phyloP scores from a whole-genome alignment of 306 rosid species.

The Quercus agrifolia region DNA sequence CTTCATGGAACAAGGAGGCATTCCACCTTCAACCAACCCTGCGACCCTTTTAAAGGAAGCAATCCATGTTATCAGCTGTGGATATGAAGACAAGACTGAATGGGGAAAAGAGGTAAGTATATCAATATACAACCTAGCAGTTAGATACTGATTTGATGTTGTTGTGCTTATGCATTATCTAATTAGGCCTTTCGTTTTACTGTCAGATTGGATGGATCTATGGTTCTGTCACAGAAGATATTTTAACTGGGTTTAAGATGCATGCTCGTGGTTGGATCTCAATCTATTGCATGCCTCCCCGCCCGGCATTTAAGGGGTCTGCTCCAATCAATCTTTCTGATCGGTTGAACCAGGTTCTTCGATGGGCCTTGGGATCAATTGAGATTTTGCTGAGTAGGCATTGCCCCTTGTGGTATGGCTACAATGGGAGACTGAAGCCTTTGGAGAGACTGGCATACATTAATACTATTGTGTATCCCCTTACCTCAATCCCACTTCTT shows the following conservation, averaged over 20 bases:
- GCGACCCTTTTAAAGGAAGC: slow-evolving; percentile 98
- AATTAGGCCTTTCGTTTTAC: slow-evolving; percentile 13
- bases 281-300: slow-evolving; percentile 93
- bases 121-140: slow-evolving; percentile 2
- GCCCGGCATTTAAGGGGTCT: slow-evolving; percentile 98
- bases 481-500: slow-evolving; percentile 85
- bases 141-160: slow-evolving; percentile 1
- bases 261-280: slow-evolving; percentile 99
- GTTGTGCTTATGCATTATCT: slow-evolving; percentile 1
- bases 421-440: slow-evolving; percentile 72
- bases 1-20: slow-evolving; percentile 97
- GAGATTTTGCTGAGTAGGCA: slow-evolving; percentile 98
- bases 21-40: slow-evolving; percentile 95
- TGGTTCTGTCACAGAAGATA: slow-evolving; percentile 99
- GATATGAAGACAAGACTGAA: slow-evolving; percentile 95
- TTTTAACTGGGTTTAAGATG: slow-evolving; percentile 98
- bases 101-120: slow-evolving; percentile 96
- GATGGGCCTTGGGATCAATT: slow-evolving; percentile 99
- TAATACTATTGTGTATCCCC: slow-evolving; percentile 92
- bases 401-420: slow-evolving; percentile 99
- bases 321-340: slow-evolving; percentile 99
- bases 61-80: slow-evolving; percentile 97
- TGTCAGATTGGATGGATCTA: slow-evolving; percentile 99
- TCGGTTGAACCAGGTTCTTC: slow-evolving; percentile 97
- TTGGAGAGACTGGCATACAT: slow-evolving; percentile 91